phyloP scores from a whole-genome alignment of 257 asterid genomes.

The Capsicum chinense region DNA sequence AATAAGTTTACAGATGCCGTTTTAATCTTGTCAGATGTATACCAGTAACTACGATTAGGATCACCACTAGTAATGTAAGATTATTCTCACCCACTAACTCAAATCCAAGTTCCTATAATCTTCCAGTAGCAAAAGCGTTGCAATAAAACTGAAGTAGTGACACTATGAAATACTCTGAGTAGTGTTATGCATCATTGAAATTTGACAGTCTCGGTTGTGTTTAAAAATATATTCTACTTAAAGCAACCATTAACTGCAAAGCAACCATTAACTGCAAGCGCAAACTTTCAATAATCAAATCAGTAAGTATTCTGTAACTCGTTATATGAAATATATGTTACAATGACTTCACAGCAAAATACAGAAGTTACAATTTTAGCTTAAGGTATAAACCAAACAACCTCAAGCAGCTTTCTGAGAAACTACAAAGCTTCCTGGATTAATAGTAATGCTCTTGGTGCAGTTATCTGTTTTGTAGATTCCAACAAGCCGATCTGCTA shows the following conservation, averaged over 20 bases:
- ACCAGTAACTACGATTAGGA: constrained; percentile 43
- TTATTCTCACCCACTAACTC: too few species aligned
- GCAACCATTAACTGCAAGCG: background rate
- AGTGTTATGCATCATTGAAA: constrained; percentile 53
- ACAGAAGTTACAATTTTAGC: background rate
- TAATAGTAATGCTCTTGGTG: constrained; percentile 92
- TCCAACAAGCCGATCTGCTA: constrained; percentile 94
- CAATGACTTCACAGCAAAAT: background rate
- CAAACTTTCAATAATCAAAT: constrained; percentile 10
- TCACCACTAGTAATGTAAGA: too few species aligned
- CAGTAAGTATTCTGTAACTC: background rate
- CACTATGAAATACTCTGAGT: constrained; percentile 73
- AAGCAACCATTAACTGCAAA: background rate
- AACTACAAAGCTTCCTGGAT: constrained; percentile 91
- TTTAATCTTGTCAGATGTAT: constrained; percentile 54
- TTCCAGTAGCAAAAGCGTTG: constrained; percentile 40
- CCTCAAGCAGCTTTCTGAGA: constrained; percentile 63
- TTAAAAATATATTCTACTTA: background rate
- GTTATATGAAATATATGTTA: background rate
- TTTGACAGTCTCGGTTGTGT: background rate
- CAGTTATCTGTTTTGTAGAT: constrained; percentile 96
- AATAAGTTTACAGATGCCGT: constrained; percentile 33
- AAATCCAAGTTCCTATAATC: too few species aligned
- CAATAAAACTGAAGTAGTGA: constrained; percentile 55
- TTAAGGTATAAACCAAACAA: constrained; percentile 20